phyloP scores from a whole-genome alignment of 2,329 filamentous ascomycete genomes.

The Macroventuria anomochaeta region DNA sequence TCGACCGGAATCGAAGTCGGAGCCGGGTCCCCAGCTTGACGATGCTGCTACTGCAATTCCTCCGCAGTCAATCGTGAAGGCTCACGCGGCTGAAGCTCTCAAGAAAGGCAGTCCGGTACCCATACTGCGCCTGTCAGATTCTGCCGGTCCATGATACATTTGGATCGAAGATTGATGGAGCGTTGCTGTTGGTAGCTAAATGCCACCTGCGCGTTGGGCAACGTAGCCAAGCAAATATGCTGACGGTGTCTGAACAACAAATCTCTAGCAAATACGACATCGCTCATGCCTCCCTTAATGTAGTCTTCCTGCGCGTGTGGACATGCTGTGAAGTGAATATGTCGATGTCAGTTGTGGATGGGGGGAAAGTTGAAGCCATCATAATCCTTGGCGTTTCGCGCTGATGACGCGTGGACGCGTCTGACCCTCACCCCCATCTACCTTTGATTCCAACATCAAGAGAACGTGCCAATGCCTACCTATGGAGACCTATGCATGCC shows the following conservation, averaged over 20 bases:
- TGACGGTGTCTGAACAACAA: no score
- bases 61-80: constrained; percentile 9
- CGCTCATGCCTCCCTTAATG: no score
- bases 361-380: no score
- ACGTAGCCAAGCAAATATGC: no score
- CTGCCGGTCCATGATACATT: constrained; percentile 20
- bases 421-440: neutral
- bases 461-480: no score
- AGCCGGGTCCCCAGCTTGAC: neutral
- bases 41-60: neutral
- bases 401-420: neutral
- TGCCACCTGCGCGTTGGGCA: no score
- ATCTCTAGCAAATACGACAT: no score
- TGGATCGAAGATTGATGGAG: constrained; percentile 24
- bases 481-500: no score
- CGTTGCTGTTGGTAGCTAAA: neutral
- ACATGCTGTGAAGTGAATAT: no score
- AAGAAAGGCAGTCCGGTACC: constrained; percentile 16
- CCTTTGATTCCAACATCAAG: no score
- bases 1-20: neutral
- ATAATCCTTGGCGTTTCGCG: neutral
- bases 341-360: no score
- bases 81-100: constrained; percentile 19
- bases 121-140: constrained; percentile 10
- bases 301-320: no score